Evolutionary conservation across 257 asterid species (phyloP), one percentile per base, ranked within the genome.

Genomic region (Schizonepeta tenuifolia): DNA sequence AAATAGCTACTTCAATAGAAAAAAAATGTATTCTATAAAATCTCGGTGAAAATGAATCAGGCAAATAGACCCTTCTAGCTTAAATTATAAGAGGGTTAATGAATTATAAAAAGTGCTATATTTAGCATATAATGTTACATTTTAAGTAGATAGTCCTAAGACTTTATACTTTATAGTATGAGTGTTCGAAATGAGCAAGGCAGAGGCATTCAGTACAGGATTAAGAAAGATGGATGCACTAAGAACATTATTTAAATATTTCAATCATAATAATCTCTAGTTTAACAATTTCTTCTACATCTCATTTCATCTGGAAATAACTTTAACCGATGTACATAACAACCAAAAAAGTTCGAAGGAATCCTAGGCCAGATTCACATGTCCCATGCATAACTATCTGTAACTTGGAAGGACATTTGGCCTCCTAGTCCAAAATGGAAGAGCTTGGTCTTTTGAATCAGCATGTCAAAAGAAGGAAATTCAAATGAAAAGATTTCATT

Each of bases 1-100:
- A 26, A 10, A n/a, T 17, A 66, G 59, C 47, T 47, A 53, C 63
- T 76, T 54, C 65, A 61, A 59, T 59, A 56, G 41, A 63, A 72
- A 5, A 72, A 5, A 24, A 70, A 49, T 62, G 13, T 24, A 26
- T 62, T 21, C 20, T 20, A 31, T 8, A 28, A 18, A 17, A 50
- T 78, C 44, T 28, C 35, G 60, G 65, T 8, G 47, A 61, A 49
- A 14, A 35, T 36, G 24, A 65, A 57, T 36, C 31, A 28, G 53
- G 55, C 57, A 44, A 63, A 43, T 41, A 46, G 43, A 41, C 58
- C 18, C 22, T 41, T 62, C 24, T 58, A 46, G 24, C 65, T 56
- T 35, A 59, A 43, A 40, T 20, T 58, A 33, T 17, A 56, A 35
- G 50, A 14, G 47, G 58, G 41, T 3, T 55, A 5, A 54, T 63